Conservation (phyloP, 306 rosid species). For the Morella rubra region DNA sequence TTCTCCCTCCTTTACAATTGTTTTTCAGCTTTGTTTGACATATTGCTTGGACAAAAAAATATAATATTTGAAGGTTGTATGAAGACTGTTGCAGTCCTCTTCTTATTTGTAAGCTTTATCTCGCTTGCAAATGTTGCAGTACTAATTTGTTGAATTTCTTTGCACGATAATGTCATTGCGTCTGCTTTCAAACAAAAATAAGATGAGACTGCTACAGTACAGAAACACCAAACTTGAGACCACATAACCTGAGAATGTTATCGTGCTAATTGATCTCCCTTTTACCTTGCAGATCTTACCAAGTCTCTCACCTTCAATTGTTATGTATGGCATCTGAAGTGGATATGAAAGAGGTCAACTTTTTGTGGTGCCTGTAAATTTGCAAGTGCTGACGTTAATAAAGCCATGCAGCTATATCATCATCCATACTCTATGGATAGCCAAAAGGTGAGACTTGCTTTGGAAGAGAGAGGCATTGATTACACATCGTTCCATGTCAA, state of each 20-base stretch:
- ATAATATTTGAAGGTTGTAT: too few relatives aligned
- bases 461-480: constrained; percentile 86
- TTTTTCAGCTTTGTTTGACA: not conserved
- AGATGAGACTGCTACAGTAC: not conserved
- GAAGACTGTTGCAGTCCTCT: not conserved
- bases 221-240: not conserved
- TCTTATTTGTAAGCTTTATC: not conserved
- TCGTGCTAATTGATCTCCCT: constrained; percentile 2
- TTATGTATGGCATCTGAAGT: constrained; percentile 24
- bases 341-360: constrained; percentile 11
- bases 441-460: constrained; percentile 88
- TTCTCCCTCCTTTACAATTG: not conserved
- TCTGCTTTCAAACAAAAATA: not conserved
- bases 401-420: constrained; percentile 87
- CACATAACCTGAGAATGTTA: too few relatives aligned
- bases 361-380: constrained; percentile 19
- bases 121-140: not conserved
- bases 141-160: not conserved
- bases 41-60: too few relatives aligned
- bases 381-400: constrained; percentile 21
- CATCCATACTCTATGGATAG: constrained; percentile 88
- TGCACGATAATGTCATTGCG: not conserved
- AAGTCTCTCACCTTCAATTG: not conserved
- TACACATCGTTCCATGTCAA: constrained; percentile 91
- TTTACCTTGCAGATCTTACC: constrained; percentile 33